phyloP scores from a whole-genome alignment of 23 red algal genomes.

The Gracilariopsis chorda region DNA sequence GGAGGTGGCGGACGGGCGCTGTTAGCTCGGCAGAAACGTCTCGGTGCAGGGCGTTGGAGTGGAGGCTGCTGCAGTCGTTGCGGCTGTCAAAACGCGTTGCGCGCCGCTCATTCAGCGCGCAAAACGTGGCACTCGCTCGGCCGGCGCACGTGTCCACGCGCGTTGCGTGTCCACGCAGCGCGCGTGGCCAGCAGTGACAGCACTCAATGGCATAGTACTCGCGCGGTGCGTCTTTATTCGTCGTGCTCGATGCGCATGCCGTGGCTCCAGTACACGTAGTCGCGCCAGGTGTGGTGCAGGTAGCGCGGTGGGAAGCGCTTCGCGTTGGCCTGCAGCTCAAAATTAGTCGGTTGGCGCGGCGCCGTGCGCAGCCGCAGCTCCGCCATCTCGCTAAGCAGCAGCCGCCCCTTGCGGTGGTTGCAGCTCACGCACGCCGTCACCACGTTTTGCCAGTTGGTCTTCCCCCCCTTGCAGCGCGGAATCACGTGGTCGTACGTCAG shows the following conservation, averaged over 20 bases:
- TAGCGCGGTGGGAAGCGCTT: slow-evolving; percentile 74
- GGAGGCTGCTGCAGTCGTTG: no score
- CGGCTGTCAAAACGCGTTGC: no score
- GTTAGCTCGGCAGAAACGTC: no score
- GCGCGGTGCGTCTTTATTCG: no score
- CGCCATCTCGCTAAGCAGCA: slow-evolving; percentile 57
- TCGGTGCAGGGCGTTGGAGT: no score
- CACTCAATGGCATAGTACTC: no score
- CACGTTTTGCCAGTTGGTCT: slow-evolving; percentile 88
- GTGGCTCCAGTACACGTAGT: slow-evolving; percentile 90
- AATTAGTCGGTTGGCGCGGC: slow-evolving; percentile 59
- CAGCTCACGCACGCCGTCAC: slow-evolving; percentile 84
- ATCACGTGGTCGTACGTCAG: slow-evolving; percentile 96
- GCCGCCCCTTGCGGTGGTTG: slow-evolving; percentile 88
- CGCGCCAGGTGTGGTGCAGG: slow-evolving; percentile 86
- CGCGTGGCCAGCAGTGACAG: no score
- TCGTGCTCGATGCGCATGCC: slow-evolving; percentile 66
- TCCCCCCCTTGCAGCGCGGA: slow-evolving; percentile 82
- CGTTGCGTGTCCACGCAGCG: no score
- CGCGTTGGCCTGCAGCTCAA: slow-evolving; percentile 72
- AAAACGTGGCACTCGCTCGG: no score
- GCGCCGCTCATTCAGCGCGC: no score
- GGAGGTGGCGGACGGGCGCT: neutral
- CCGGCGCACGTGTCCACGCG: no score
- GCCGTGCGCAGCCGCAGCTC: slow-evolving; percentile 56